Evolutionary conservation across 306 rosid genomes (phyloP), one percentile per base, ranked within the genome.

Genomic region (Datisca glomerata): DNA sequence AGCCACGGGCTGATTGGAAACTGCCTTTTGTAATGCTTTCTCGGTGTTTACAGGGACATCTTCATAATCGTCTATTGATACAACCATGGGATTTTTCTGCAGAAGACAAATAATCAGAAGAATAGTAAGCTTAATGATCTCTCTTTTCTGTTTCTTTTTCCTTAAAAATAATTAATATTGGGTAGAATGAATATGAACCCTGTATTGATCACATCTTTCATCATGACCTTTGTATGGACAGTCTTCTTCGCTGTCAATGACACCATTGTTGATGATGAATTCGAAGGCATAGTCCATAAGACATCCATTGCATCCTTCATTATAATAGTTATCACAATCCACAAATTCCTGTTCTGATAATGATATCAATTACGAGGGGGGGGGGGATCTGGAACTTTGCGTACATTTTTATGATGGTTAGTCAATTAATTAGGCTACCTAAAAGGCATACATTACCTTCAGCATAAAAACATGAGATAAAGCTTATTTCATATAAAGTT

Each of bases 261-360:
- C 43, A 7, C 43, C 43, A 17, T 38, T 38, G 18, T 38, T 38
- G 9, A 38, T 13, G 43, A 38, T 38, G 43, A 38, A 38, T 17
- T 38, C 9, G 21, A 15, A 38, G 6, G 43, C 43, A 7, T 38
- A n/a, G 18, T 38, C 43, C 43, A 38, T 38, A 2, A 38, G 43
- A 5, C 43, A 16, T 38, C 43, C 43, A 38, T 38, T 38, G 43
- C 43, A 38, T 13, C 43, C 43, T 18, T 38, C 18, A 18, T 38
- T 38, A 18, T 38, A 38, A 12, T 16, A 4, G 12, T 18, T 15
- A 18, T 38, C 43, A 5, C 43, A 38, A 18, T 38, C 43, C 19
- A 38, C 43, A 3, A 38, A 18, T 38, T 38, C 43, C 15, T 38
- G 43, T 18, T 38, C 43, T 38, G 43, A 38, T 18, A 38, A 38